Base-by-base conservation (phyloP, 352 stramenopile genomes). In the Phytophthora niederhauseri region DNA sequence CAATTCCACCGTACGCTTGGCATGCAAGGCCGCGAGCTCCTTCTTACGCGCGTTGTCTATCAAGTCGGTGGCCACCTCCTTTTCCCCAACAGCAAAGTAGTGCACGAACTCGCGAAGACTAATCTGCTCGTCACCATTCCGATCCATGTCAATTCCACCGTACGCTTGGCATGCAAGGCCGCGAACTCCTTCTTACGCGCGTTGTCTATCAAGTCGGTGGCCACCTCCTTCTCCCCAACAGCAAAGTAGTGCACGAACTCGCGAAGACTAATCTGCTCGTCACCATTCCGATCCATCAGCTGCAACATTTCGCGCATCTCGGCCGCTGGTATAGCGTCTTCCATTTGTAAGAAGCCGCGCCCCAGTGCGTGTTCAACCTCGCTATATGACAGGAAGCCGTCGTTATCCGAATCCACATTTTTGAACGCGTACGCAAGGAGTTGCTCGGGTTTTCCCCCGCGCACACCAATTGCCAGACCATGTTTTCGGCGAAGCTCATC, bases 231-330 rank as follows among this genome's bases (percentile, higher is more conserved):
- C 31, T 89, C 71, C 19, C 83, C 81, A 4, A 75, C 72, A n/a
- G 82, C 83, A 76, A 94, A 92, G 62, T 93, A 94, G 54, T 87
- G 84, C 56, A 92, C 83, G 57, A 94, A 94, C 63, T 94, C 87
- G 24, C 87, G 87, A 72, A 92, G 84, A 64, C 83, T 92, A 64
- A 94, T 91, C 60, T 83, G 72, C 45, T 86, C 70, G 60, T 93
- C 86, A 22, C 80, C 66, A 58, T 93, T 91, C 49, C 67, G 77
- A 61, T 94, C 87, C 68, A 93, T 90, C 45, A 92, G 76, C 34
- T 77, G 75, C 19, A 93, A 57, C 85, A 94, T 93, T 64, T 91
- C 87, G 38, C 84, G 73, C 77, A 93, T 82, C 20, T 93, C 87
- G 38, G 14, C 43, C 9, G 74, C 20, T 20, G 73, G 66, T 41